phyloP scores from a whole-genome alignment of 305 asterid species.

The Solanum hybrid region DNA sequence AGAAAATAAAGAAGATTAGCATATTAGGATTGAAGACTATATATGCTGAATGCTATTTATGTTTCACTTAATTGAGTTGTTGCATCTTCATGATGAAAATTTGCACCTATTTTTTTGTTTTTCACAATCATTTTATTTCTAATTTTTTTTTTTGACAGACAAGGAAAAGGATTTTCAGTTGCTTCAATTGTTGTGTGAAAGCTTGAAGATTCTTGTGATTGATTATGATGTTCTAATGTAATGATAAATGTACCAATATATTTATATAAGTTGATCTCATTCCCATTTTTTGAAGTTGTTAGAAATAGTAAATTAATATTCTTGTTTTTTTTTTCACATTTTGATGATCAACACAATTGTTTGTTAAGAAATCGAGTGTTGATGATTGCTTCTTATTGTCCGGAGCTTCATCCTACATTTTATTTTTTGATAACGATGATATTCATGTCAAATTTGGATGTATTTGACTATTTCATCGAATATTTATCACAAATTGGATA shows the following conservation, averaged over 20 bases:
- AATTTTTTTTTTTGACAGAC: conserved; percentile 22
- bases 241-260: neutral
- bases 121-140: neutral
- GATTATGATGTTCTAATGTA: neutral
- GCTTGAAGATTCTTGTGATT: conserved; percentile 21
- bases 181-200: conserved; percentile 70
- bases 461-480: neutral
- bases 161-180: conserved; percentile 70
- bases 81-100: neutral
- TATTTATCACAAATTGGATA: neutral
- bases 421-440: neutral
- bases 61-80: neutral
- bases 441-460: neutral
- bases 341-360: neutral
- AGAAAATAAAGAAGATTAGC: neutral
- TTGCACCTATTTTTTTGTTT: neutral
- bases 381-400: neutral
- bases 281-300: neutral
- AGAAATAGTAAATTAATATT: neutral
- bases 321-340: neutral
- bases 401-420: neutral
- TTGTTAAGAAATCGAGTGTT: neutral
- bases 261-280: neutral
- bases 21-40: neutral
- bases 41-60: neutral